Conservation (phyloP, 208 protist genomes). For the Trypanosoma lewisi region DNA sequence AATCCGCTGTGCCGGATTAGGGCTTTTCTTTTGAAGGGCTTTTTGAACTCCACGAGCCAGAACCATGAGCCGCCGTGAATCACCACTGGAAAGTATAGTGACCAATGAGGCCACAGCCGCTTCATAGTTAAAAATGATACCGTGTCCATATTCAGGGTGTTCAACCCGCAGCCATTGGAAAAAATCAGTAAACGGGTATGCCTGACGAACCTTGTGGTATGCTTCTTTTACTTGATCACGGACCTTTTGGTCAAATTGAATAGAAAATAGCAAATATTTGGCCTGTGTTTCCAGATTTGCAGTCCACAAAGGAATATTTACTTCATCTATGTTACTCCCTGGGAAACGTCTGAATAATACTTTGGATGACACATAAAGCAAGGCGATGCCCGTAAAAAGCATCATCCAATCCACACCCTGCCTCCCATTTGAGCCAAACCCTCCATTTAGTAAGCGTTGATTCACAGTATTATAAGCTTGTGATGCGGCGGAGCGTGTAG, state of each 20-base stretch:
- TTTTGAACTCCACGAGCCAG: conserved; percentile 47
- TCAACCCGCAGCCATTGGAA: conserved; percentile 52
- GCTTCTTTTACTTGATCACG: conserved; percentile 51
- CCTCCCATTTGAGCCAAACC: conserved; percentile 10
- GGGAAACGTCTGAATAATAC: conserved; percentile 49
- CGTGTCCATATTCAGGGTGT: conserved; percentile 58
- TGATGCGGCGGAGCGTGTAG: conserved; percentile 14
- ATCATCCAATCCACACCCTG: conserved; percentile 56
- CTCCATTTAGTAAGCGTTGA: not conserved
- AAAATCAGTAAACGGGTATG: conserved; percentile 56
- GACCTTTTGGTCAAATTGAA: conserved; percentile 53
- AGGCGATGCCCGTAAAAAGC: conserved; percentile 47
- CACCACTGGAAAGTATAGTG: conserved; percentile 33
- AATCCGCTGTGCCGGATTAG: conserved; percentile 36
- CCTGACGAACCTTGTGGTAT: conserved; percentile 43
- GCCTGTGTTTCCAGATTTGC: conserved; percentile 56
- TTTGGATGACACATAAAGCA: conserved; percentile 62
- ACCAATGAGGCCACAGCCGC: conserved; percentile 35
- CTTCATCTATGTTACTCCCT: conserved; percentile 32
- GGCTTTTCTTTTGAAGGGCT: conserved; percentile 23
- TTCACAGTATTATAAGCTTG: conserved; percentile 11
- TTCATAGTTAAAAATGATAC: conserved; percentile 38
- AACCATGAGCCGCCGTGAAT: conserved; percentile 30
- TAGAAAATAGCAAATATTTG: conserved; percentile 59
- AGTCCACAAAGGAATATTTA: conserved; percentile 59